Evolutionary conservation across 2,329 filamentous ascomycete genomes (phyloP).

Genomic region (Tolypocladium guangdongense): DNA sequence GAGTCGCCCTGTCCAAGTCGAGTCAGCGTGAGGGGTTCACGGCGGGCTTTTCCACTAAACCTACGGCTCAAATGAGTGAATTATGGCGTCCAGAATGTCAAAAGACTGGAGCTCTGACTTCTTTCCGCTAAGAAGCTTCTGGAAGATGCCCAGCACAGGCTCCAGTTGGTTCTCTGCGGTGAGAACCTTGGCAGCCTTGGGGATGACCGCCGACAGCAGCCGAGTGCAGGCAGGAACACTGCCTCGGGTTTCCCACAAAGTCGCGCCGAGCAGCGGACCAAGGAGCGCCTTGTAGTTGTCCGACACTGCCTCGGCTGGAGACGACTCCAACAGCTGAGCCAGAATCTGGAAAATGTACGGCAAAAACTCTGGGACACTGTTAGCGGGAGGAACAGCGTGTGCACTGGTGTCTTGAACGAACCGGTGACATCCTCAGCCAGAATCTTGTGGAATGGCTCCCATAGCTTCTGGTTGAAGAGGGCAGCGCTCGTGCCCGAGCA

Average conservation of each 20-base stretch:
- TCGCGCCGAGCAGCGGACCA: conserved; percentile 65
- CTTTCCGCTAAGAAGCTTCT: conserved; percentile 73
- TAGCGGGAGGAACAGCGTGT: conserved; percentile 5
- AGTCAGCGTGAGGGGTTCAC: background rate
- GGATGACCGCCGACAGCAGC: conserved; percentile 73
- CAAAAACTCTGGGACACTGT: conserved; percentile 59
- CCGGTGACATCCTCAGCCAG: conserved; percentile 73
- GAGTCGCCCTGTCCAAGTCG: conserved; percentile 33
- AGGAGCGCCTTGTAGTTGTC: conserved; percentile 73
- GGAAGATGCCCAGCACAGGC: conserved; percentile 88
- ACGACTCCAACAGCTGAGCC: conserved; percentile 78
- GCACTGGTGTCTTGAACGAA: conserved; percentile 23
- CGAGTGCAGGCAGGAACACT: conserved; percentile 88
- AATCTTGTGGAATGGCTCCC: conserved; percentile 71
- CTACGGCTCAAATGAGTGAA: conserved; percentile 62
- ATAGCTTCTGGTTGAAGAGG: conserved; percentile 70
- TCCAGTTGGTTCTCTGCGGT: conserved; percentile 72
- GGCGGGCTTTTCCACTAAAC: conserved; percentile 18
- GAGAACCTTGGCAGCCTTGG: conserved; percentile 63
- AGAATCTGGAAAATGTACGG: conserved; percentile 96
- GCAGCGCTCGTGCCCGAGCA: conserved; percentile 54
- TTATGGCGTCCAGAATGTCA: conserved; percentile 75
- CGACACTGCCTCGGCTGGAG: conserved; percentile 67
- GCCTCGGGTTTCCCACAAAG: conserved; percentile 82
- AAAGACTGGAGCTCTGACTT: conserved; percentile 79